Evolutionary conservation across 495 filamentous ascomycete species (phyloP).

Genomic region (Annulohypoxylon stygium): DNA sequence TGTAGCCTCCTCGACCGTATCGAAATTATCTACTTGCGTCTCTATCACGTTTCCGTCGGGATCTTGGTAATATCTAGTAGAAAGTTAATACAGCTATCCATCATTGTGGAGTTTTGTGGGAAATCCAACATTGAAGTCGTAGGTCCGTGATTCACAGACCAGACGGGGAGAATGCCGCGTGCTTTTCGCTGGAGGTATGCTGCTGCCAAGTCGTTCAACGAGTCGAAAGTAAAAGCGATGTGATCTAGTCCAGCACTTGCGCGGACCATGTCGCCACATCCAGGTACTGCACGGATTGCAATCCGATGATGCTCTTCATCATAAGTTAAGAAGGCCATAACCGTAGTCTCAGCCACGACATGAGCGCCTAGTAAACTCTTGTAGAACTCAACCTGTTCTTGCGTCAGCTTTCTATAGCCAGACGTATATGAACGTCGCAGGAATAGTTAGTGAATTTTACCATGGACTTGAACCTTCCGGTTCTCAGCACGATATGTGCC

Average conservation of each 20-base stretch:
- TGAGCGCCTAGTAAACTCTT: slow-evolving; percentile 53
- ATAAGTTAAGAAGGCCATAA: slow-evolving; percentile 57
- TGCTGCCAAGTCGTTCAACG: slow-evolving; percentile 49
- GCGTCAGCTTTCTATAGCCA: background rate
- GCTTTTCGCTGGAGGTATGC: slow-evolving; percentile 53
- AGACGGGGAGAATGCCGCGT: slow-evolving; percentile 55
- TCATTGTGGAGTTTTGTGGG: background rate
- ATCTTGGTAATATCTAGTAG: slow-evolving; percentile 56
- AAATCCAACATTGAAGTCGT: slow-evolving; percentile 52
- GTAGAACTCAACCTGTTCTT: slow-evolving; percentile 49
- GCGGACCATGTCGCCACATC: slow-evolving; percentile 32
- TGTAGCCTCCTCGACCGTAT: slow-evolving; percentile 53
- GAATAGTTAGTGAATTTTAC: background rate
- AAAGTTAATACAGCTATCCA: background rate
- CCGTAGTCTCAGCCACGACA: slow-evolving; percentile 31
- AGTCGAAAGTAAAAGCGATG: slow-evolving; percentile 56
- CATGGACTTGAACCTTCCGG: slow-evolving; percentile 47
- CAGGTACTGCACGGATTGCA: slow-evolving; percentile 52
- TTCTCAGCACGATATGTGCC: slow-evolving; percentile 51
- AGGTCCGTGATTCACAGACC: slow-evolving; percentile 61
- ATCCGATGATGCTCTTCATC: slow-evolving; percentile 65
- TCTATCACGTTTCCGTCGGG: slow-evolving; percentile 64
- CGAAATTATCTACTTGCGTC: slow-evolving; percentile 62
- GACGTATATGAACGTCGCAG: background rate
- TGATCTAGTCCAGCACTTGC: slow-evolving; percentile 55